phyloP scores from a whole-genome alignment of 2,329 filamentous ascomycete species.

The Fusarium duplospermum region DNA sequence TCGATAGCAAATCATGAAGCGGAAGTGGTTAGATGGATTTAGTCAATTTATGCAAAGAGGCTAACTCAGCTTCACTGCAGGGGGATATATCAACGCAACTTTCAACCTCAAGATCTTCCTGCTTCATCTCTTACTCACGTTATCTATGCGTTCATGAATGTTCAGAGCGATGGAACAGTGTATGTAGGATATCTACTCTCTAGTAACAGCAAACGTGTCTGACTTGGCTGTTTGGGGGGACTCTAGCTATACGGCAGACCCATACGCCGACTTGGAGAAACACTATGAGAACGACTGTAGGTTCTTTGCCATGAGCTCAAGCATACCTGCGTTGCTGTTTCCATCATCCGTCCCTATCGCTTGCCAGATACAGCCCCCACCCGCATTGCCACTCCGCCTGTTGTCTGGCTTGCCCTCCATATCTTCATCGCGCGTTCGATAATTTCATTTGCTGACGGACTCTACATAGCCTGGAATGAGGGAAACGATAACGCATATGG shows the following conservation, averaged over 20 bases:
- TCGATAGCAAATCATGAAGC: no score
- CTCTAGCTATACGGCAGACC: not conserved
- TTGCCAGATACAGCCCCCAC: no score
- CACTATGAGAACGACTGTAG: not conserved
- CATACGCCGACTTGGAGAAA: not conserved
- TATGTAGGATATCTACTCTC: no score
- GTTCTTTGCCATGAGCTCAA: not conserved
- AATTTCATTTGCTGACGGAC: not conserved
- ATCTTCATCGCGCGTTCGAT: no score
- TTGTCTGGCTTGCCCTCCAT: no score
- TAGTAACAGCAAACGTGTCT: no score
- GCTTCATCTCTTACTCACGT: not conserved
- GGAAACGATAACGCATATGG: not conserved
- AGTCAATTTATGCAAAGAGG: no score
- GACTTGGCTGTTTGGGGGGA: no score
- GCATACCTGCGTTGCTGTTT: not conserved
- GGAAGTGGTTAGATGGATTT: no score
- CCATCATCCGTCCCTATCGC: no score
- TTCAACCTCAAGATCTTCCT: not conserved
- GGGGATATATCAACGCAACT: not conserved
- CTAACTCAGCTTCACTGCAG: no score
- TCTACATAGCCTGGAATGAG: not conserved
- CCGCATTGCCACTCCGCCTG: no score
- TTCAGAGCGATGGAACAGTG: not conserved
- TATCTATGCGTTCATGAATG: not conserved